Evolutionary conservation across 2,329 filamentous ascomycete species (phyloP).

Genomic region (Talaromyces piceae): DNA sequence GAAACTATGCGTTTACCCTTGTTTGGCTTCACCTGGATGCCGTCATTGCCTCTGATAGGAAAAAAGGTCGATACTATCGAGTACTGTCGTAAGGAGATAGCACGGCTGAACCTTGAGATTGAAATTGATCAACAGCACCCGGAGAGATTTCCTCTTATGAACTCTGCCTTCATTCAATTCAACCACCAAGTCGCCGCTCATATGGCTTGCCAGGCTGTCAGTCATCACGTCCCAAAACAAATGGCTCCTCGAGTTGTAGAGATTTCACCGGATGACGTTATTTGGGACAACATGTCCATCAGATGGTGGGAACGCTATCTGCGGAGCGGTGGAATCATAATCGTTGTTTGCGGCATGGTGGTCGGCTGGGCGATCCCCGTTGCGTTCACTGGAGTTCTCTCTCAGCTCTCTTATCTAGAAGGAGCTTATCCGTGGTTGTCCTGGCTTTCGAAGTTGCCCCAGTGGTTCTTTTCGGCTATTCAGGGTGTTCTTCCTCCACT

Average conservation of each 20-base stretch:
- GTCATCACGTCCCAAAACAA: slow-evolving; percentile 82
- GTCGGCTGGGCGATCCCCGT: slow-evolving; percentile 88
- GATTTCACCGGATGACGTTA: slow-evolving; percentile 82
- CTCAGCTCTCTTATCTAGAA: slow-evolving; percentile 67
- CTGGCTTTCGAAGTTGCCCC: slow-evolving; percentile 59
- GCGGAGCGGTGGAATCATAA: slow-evolving; percentile 58
- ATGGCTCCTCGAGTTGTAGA: slow-evolving; percentile 93
- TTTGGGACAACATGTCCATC: slow-evolving; percentile 97
- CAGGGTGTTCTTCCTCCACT: slow-evolving; percentile 80
- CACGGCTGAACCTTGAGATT: slow-evolving; percentile 83
- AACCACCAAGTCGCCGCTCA: slow-evolving; percentile 96
- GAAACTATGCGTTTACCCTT: slow-evolving; percentile 73
- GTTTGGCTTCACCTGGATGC: slow-evolving; percentile 60
- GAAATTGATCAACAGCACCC: slow-evolving; percentile 80
- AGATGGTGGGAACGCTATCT: slow-evolving; percentile 88
- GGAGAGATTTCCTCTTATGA: slow-evolving; percentile 85
- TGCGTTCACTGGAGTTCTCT: slow-evolving; percentile 74
- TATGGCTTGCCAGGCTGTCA: slow-evolving; percentile 91
- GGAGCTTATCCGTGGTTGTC: slow-evolving; percentile 58
- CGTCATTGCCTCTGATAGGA: slow-evolving; percentile 67
- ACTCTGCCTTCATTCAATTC: slow-evolving; percentile 96
- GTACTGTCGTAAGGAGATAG: slow-evolving; percentile 78
- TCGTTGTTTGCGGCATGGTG: slow-evolving; percentile 64
- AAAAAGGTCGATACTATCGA: slow-evolving; percentile 95
- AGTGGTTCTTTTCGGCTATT: slow-evolving; percentile 57